A percentile compares a stretch with the other conserved stretches of the same genome.
These are phyloP conservation scores for Reutealis trisperma DNA, from an alignment of 345 rosid genomes.

Conservation along the genomic window DNA sequence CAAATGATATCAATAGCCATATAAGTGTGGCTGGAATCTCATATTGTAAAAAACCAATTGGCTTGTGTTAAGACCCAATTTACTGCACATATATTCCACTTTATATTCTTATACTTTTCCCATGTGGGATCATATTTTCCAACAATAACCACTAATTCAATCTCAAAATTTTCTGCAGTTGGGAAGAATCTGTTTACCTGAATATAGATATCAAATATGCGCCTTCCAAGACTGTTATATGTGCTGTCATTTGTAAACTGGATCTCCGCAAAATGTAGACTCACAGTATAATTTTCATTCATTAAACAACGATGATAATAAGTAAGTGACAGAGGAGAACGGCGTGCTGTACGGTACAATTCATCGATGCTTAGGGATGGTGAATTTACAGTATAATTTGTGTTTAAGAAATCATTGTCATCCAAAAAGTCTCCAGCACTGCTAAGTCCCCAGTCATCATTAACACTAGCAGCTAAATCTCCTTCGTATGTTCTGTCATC, in stretches of 20 bases:
- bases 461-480: slow-evolving; percentile 6
- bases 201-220: slow-evolving; percentile 30
- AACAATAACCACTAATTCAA: too few species aligned
- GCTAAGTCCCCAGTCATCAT: slow-evolving; percentile 26
- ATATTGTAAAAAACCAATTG: too few species aligned
- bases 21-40: too few species aligned
- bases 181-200: too few species aligned
- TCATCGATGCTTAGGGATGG: neutral
- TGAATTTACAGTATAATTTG: neutral
- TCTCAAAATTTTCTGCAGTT: too few species aligned
- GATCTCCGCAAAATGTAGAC: slow-evolving; percentile 41
- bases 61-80: too few species aligned
- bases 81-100: too few species aligned
- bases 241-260: slow-evolving; percentile 23
- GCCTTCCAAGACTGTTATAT: slow-evolving; percentile 30
- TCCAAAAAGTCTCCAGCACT: slow-evolving; percentile 32
- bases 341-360: slow-evolving; percentile 25
- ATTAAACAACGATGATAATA: slow-evolving; percentile 26
- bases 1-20: too few species aligned
- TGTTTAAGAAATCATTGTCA: slow-evolving; percentile 1
- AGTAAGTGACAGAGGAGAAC: slow-evolving; percentile 22
- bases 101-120: too few species aligned
- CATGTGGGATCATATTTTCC: too few species aligned
- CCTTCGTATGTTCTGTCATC: slow-evolving; percentile 20
- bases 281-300: slow-evolving; percentile 24